Conservation (phyloP, 768 basidiomycete genomes). For the Mycena albidolilacea region DNA sequence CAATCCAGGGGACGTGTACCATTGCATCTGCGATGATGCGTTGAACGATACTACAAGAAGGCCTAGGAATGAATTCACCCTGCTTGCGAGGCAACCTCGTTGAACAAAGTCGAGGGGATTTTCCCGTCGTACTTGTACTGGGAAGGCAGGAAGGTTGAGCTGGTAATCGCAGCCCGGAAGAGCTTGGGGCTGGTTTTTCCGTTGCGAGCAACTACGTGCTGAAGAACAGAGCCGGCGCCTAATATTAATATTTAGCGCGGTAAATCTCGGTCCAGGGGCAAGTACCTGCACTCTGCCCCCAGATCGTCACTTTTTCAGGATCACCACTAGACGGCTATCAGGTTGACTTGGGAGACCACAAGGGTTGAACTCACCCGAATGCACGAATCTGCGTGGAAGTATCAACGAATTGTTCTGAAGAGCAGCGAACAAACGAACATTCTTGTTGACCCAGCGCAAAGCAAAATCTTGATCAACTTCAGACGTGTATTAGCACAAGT, state of each 20-base stretch:
- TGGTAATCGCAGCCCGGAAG: constrained; percentile 48
- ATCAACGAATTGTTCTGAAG: not conserved
- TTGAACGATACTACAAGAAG: constrained; percentile 11
- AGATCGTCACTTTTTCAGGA: constrained; percentile 56
- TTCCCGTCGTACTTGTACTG: constrained; percentile 49
- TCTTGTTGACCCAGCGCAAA: constrained; percentile 57
- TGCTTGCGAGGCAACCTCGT: constrained; percentile 19
- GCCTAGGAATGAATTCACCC: constrained; percentile 12
- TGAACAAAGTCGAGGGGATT: constrained; percentile 38
- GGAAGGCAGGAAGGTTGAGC: constrained; percentile 47
- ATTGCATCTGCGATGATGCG: constrained; percentile 3
- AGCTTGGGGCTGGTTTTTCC: constrained; percentile 49
- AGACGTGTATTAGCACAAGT: not conserved
- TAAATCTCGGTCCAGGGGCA: constrained; percentile 38
- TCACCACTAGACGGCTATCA: constrained; percentile 45
- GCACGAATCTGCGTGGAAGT: constrained; percentile 49
- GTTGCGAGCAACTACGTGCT: constrained; percentile 50
- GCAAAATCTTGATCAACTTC: constrained; percentile 62
- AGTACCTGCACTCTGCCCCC: constrained; percentile 60
- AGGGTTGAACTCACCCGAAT: constrained; percentile 47
- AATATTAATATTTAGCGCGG: not conserved
- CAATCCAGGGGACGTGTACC: constrained; percentile 7
- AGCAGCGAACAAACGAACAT: constrained; percentile 46
- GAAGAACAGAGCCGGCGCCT: constrained; percentile 54
- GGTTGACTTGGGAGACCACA: too few species aligned